Evolutionary conservation across 2,329 filamentous ascomycete genomes (phyloP), one percentile per base, ranked within the genome.

Genomic region (Neopestalotiopsis rosae): DNA sequence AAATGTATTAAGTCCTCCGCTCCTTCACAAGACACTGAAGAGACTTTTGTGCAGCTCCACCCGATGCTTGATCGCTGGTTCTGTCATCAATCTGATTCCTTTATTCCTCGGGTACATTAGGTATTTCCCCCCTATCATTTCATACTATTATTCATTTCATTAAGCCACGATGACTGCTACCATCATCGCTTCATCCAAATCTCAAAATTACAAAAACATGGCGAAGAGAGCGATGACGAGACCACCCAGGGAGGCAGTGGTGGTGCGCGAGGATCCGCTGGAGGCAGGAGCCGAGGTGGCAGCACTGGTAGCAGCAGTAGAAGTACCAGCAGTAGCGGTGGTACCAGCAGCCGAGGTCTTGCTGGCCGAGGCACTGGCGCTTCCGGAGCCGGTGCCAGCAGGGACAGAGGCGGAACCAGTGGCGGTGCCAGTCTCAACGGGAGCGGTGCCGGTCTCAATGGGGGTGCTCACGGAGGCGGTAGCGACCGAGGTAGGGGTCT

Each of bases 351-450:
- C 45, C 17, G 45, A n/a, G 34, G 20, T 24, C 17, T 52, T 17
- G 45, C 45, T 52, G 45, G 45, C 38, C 6, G 67, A 45, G 30
- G 61, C 68, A 24, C 38, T 32, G 62, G 34, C 62, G 64, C 64
- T 67, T 52, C 56, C 72, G 61, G 68, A 74, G 30, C 52, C 40
- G 30, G 40, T 38, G 32, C 9, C 52, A 52, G 70, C 38, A 30
- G 70, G 68, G 14, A 66, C 70, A 10, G 70, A 68, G 59, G 68
- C 69, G 28, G 77, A 79, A 28, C 78, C 78, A 72, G 83, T 79
- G 70, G 82, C 75, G 72, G 84, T 81, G 63, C 82, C 83, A n/a
- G 58, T 32, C 9, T 61, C 59, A 42, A 61, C 61, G 7, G 57
- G 30, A 14, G 58, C 28, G 10, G 56, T 30, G 57, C n/a, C 65